Percentiles rank a stretch among this genome's conserved stretches.
phyloP scores from a whole-genome alignment of 2,329 filamentous ascomycete species.

The Chaetothyriales sp. region DNA sequence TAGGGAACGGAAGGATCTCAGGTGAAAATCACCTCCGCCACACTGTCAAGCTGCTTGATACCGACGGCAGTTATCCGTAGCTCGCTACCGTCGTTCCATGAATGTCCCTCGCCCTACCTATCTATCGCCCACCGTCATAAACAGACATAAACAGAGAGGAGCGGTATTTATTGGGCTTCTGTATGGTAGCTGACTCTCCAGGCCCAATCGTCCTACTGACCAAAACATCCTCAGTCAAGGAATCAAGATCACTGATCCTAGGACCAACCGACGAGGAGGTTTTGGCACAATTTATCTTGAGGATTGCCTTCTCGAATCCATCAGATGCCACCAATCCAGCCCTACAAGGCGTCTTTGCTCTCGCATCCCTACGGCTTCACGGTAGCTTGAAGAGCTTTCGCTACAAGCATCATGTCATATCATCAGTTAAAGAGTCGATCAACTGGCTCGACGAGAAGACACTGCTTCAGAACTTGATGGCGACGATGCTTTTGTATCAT shows the following conservation, averaged over 20 bases:
- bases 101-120: slow-evolving; percentile 7
- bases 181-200: slow-evolving; percentile 5
- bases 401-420: slow-evolving; percentile 9
- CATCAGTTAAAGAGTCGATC: slow-evolving; percentile 9
- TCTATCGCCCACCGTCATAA: slow-evolving; percentile 6
- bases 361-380: slow-evolving; percentile 9
- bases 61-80: slow-evolving; percentile 4
- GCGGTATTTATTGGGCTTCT: slow-evolving; percentile 8
- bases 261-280: slow-evolving; percentile 8
- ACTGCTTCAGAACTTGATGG: slow-evolving; percentile 12
- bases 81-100: slow-evolving; percentile 9
- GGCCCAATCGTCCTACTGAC: slow-evolving; percentile 3
- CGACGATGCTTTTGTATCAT: slow-evolving; percentile 14
- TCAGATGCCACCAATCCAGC: slow-evolving; percentile 9
- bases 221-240: slow-evolving; percentile 5
- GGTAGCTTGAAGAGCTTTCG: slow-evolving; percentile 9
- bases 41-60: slow-evolving; percentile 4
- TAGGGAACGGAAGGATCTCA: slow-evolving; percentile 5
- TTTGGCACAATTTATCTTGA: slow-evolving; percentile 7
- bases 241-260: slow-evolving; percentile 10
- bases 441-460: slow-evolving; percentile 13
- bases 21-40: slow-evolving; percentile 5
- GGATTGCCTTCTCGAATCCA: slow-evolving; percentile 7
- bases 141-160: slow-evolving; percentile 5
- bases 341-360: slow-evolving; percentile 10